Evolutionary conservation across 2,329 filamentous ascomycete genomes (phyloP).

Genomic region (Blastomyces silverae): DNA sequence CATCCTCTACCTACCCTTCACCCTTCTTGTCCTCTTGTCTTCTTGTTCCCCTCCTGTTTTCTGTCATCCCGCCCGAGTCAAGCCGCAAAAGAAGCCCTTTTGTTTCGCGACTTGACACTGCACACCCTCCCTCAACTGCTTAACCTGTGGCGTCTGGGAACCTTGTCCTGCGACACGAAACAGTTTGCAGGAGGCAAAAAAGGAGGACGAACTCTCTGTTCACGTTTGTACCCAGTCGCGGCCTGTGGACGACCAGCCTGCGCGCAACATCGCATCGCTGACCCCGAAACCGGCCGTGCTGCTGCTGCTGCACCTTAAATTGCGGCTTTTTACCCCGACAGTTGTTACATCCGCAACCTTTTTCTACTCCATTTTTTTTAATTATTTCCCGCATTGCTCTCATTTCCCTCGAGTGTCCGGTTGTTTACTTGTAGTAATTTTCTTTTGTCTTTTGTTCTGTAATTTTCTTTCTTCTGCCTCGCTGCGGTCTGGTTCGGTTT

Average conservation of each 20-base stretch:
- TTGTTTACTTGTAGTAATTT: not conserved
- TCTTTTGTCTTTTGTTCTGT: slow-evolving; percentile 11
- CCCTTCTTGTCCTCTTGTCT: not conserved
- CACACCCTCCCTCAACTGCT: not conserved
- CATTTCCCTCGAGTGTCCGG: slow-evolving; percentile 11
- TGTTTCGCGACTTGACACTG: not conserved
- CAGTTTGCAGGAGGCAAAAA: not conserved
- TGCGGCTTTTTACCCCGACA: slow-evolving; percentile 10
- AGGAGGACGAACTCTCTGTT: not conserved
- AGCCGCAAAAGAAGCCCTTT: not conserved
- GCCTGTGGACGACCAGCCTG: slow-evolving; percentile 1
- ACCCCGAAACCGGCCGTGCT: slow-evolving; percentile 6
- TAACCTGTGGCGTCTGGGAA: not conserved
- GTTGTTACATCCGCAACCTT: slow-evolving; percentile 17
- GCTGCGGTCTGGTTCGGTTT: slow-evolving; percentile 5
- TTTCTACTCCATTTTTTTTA: slow-evolving; percentile 23
- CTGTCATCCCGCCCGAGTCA: not conserved
- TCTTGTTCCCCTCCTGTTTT: not conserved
- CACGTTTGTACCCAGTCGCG: not conserved
- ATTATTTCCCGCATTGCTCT: slow-evolving; percentile 17
- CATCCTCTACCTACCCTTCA: not conserved
- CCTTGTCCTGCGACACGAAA: not conserved
- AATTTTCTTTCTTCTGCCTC: slow-evolving; percentile 7
- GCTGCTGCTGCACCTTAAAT: slow-evolving; percentile 7
- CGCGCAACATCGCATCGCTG: not conserved